Conservation (phyloP, 208 protist genomes). For the Angomonas ambiguus region DNA sequence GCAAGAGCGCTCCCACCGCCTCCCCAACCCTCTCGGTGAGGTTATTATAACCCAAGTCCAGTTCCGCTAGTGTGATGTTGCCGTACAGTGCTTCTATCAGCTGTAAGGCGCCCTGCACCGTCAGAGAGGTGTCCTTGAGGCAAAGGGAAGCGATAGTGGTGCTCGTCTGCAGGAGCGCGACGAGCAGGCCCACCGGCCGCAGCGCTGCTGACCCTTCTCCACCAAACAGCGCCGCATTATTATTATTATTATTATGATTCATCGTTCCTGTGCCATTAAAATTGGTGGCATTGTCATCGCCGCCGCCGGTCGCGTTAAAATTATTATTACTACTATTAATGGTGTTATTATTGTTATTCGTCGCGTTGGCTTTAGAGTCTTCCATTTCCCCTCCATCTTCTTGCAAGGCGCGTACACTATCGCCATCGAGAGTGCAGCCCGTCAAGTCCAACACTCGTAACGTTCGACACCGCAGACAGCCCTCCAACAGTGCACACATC, state of each 20-base stretch:
- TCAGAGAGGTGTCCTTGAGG: conserved; percentile 54
- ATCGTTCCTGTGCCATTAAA: neutral
- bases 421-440: conserved; percentile 30
- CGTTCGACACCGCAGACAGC: conserved; percentile 61
- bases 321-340: neutral
- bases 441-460: conserved; percentile 70
- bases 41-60: conserved; percentile 73
- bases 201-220: conserved; percentile 8
- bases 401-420: neutral
- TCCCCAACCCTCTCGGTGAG: conserved; percentile 53
- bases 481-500: conserved; percentile 64
- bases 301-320: neutral
- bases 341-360: neutral
- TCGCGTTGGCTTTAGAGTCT: neutral
- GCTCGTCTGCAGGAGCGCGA: conserved; percentile 51
- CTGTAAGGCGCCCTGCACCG: conserved; percentile 32
- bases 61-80: conserved; percentile 39
- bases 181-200: conserved; percentile 59
- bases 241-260: neutral
- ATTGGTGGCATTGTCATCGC: neutral
- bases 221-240: neutral
- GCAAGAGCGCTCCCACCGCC: conserved; percentile 50
- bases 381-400: neutral
- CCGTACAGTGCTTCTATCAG: conserved; percentile 48
- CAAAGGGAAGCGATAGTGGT: conserved; percentile 46